Base-by-base conservation (phyloP, 257 asterid species). In the Nicotiana benthamiana region DNA sequence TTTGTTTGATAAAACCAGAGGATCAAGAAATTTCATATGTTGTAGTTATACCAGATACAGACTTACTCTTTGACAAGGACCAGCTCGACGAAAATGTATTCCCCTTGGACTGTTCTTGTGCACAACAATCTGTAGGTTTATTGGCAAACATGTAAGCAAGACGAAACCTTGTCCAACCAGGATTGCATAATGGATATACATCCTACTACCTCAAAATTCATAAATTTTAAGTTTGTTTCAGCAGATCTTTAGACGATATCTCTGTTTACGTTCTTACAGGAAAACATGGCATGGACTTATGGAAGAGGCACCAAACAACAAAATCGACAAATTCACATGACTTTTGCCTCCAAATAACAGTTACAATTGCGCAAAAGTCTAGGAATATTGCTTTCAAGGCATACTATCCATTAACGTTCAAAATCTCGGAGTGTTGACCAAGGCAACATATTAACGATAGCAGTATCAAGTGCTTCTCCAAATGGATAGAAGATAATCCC, bases 21-120 rank as follows among this genome's bases (percentile, higher is more conserved):
- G 48, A 56, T 48, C 20, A 27, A 10, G 67, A 28, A 60, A 2
- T 10, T 20, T 11, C 28, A 79, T 9, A 59, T 18, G 32, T 18
- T 18, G 46, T 53, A 67, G 63, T 40, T 22, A 34, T 43, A 46
- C 15, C 64, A 63, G 30, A 13, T 15, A 27, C 13, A 17, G 63
- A 79, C 89, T 62, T 72, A 90, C 99, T 83, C 79, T 91, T 85
- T 95, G 97, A 82, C 98, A 89, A 83, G 99, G 97, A 80, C 99
- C 99, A 20, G 98, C 98, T 46, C 99, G 97, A 67, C 99, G 90
- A 79, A 95, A 95, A 93, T 95, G 99, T 77, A 28, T 22, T 65
- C 98, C 98, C 85, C 97, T 85, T 27, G 92, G 93, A 67, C 93
- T 86, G 82, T 89, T 89, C 89, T 87, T 90, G 87, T 93, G 99